Percentiles rank a stretch among this genome's conserved stretches.
phyloP scores from a whole-genome alignment of 1,139 yeast genomes.

The Eremothecium coryli region DNA sequence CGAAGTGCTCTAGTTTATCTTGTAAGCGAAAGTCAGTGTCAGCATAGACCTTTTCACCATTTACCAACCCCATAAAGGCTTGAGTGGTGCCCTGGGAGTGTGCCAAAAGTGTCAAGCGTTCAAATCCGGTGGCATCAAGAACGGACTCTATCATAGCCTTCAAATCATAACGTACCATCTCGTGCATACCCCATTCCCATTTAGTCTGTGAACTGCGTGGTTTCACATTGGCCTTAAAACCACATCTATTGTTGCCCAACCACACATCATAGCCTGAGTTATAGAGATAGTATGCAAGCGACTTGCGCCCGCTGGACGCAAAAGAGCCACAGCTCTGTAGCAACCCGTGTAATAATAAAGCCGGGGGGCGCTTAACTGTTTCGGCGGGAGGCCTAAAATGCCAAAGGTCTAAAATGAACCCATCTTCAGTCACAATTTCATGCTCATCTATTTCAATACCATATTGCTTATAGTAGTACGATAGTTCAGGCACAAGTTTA shows the following conservation, averaged over 20 bases:
- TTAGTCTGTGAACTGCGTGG: slow-evolving; percentile 45
- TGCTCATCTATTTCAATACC: slow-evolving; percentile 53
- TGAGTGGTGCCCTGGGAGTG: slow-evolving; percentile 96
- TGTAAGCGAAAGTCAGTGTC: slow-evolving; percentile 35
- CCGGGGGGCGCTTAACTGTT: slow-evolving; percentile 37
- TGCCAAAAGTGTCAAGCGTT: slow-evolving; percentile 55
- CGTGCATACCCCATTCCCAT: slow-evolving; percentile 85
- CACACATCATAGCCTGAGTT: slow-evolving; percentile 75
- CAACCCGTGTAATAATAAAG: slow-evolving; percentile 75
- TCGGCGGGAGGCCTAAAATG: slow-evolving; percentile 45
- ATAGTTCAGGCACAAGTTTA: slow-evolving; percentile 40
- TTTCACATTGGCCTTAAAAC: slow-evolving; percentile 52
- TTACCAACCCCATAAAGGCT: slow-evolving; percentile 50
- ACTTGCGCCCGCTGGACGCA: slow-evolving; percentile 66
- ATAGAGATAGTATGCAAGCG: slow-evolving; percentile 57
- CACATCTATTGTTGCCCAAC: slow-evolving; percentile 88
- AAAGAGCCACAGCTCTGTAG: slow-evolving; percentile 81
- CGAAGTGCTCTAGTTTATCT: slow-evolving; percentile 52
- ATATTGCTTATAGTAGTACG: slow-evolving; percentile 56
- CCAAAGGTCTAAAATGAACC: slow-evolving; percentile 58
- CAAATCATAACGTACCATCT: slow-evolving; percentile 69
- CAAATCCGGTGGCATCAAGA: slow-evolving; percentile 28
- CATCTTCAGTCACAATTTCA: slow-evolving; percentile 67
- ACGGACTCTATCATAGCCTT: slow-evolving; percentile 64
- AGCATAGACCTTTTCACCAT: slow-evolving; percentile 29